Evolutionary conservation across 257 asterid genomes (phyloP).

Genomic region (Solanum lycopersicoides): DNA sequence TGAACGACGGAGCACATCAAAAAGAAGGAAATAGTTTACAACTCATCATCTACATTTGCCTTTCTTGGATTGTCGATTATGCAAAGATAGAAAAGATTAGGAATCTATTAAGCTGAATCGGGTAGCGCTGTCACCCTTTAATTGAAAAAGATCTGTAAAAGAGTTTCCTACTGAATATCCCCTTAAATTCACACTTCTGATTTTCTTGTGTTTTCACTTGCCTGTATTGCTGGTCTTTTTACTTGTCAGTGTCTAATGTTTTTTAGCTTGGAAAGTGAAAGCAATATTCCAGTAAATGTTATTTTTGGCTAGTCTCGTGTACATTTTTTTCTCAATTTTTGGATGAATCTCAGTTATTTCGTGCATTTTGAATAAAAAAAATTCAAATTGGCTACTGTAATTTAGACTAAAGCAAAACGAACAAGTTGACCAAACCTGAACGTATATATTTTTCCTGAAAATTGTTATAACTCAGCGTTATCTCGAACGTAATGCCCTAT

Average conservation of each 20-base stretch:
- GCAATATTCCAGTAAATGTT: neutral
- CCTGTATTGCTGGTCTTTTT: neutral
- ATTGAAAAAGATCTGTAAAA: neutral
- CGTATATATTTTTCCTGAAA: neutral
- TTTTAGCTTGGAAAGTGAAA: neutral
- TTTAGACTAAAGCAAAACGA: neutral
- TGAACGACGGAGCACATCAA: slow-evolving; percentile 39
- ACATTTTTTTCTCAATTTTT: neutral
- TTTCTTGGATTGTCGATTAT: neutral
- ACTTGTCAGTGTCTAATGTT: neutral
- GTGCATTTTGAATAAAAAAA: neutral
- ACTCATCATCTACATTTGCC: neutral
- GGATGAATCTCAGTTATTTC: neutral
- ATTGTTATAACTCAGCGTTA: too few species aligned
- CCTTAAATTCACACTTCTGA: neutral
- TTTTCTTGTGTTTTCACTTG: neutral
- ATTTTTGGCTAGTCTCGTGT: neutral
- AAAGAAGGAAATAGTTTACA: slow-evolving; percentile 27
- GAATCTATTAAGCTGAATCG: neutral
- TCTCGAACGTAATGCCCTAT: neutral
- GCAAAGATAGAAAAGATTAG: neutral
- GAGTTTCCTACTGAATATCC: neutral
- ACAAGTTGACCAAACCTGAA: neutral
- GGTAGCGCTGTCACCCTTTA: neutral
- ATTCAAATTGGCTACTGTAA: neutral